Base-by-base conservation (phyloP, 805 yeast genomes). In the Starmerella stigmatis region DNA sequence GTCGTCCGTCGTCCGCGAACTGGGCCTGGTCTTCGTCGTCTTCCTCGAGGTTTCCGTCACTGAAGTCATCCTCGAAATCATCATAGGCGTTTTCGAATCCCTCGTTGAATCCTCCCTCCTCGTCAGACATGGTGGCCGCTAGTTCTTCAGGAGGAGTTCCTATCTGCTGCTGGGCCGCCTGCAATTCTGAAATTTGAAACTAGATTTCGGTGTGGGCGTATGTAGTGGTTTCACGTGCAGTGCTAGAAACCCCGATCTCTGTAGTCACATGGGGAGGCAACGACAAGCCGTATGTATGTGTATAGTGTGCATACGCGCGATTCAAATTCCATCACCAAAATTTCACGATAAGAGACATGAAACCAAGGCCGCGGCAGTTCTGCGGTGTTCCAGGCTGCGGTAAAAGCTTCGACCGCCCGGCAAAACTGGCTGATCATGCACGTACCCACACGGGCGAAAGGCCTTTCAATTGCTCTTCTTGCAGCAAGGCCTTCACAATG, bases 401-500 rank as follows among this genome's bases (percentile, higher is more conserved):
- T 25, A 89, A 86, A 60, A 73, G 82, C 1, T 89, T 86, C 57
- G 67, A 81, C 5, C 70, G 89, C 40, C 96, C 96, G 0, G 79
- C 94, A 1, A 68, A 86, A 10, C 66, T 92, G 41, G 83, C 79
- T 28, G 95, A 85, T 56, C 98, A 92, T 57, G 70, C 73, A 49
- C 68, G 89, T 31, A 63, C 82, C 0, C 98, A 92, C 57, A 73
- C 82, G 2, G 82, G 84, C 48, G 77, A 79, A 32, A 67, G 92
- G 43, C 94, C 94, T 0, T 89, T 77, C 59, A 57, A 57, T 36
- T 92, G 98, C 59, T 60, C 63, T 2, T 66, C 62, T 4, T 92
- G 98, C 62, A 68, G 64, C 1, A 75, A 74, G 49, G 61, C 79
- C 0, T 92, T 86, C 58, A 67, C 76, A 15, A 71, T 95, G 43